A percentile compares a stretch with the other conserved stretches of the same genome.
Evolutionary conservation across 805 yeast species (phyloP).

Genomic region (Metschnikowia reukaufii): DNA sequence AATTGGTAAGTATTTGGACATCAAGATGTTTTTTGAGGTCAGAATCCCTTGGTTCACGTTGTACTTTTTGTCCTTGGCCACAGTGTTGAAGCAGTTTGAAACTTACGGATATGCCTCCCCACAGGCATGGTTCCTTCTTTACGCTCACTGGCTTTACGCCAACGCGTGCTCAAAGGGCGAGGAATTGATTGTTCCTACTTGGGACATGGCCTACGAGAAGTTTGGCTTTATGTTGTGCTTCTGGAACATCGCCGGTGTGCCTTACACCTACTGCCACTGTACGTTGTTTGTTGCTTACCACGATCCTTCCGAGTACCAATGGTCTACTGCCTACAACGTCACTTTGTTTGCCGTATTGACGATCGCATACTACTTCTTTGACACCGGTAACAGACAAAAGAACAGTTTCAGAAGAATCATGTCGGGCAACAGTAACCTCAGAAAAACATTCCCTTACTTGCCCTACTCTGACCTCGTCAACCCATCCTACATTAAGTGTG

Average conservation of each 20-base stretch:
- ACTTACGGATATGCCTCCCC: constrained; percentile 75
- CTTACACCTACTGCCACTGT: constrained; percentile 95
- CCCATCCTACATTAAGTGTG: constrained; percentile 83
- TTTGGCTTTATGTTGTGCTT: constrained; percentile 98
- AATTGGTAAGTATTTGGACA: constrained; percentile 79
- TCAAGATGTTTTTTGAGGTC: constrained; percentile 97
- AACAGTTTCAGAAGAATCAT: constrained; percentile 81
- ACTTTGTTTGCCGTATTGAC: constrained; percentile 57
- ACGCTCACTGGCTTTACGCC: constrained; percentile 93
- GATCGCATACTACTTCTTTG: constrained; percentile 86
- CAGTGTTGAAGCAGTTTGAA: constrained; percentile 78
- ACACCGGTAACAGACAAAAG: constrained; percentile 93
- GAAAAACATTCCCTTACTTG: constrained; percentile 92
- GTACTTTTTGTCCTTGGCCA: constrained; percentile 71
- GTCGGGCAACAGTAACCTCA: constrained; percentile 72
- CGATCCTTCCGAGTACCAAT: constrained; percentile 76
- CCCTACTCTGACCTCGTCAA: constrained; percentile 80
- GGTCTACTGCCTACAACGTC: constrained; percentile 63
- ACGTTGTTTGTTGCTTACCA: constrained; percentile 81
- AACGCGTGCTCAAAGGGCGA: constrained; percentile 98
- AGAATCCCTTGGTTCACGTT: constrained; percentile 95
- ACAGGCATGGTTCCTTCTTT: constrained; percentile 67
- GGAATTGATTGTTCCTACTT: constrained; percentile 93
- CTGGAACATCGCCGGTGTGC: constrained; percentile 99
- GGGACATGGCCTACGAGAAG: constrained; percentile 99